A percentile compares a stretch with the other conserved stretches of the same genome.
Conservation (phyloP, 2,329 filamentous ascomycete genomes). For the Fusarium acutatum region DNA sequence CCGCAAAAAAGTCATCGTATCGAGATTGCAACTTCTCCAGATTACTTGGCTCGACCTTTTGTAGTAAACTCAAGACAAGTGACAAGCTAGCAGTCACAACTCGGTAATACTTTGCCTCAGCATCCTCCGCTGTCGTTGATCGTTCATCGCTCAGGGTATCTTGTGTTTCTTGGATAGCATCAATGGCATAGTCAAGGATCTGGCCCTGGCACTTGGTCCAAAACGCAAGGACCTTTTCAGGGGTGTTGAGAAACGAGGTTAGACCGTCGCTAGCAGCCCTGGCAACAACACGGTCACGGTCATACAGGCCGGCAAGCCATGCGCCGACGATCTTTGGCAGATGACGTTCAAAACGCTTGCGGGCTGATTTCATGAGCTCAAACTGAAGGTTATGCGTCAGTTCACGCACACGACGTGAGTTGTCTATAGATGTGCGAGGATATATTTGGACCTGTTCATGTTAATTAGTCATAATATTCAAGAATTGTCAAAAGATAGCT, state of each 20-base stretch:
- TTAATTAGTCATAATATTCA: neutral
- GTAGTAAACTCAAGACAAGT: slow-evolving; percentile 62
- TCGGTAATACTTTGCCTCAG: slow-evolving; percentile 83
- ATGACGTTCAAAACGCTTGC: slow-evolving; percentile 84
- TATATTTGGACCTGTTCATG: slow-evolving; percentile 78
- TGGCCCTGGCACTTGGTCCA: slow-evolving; percentile 83
- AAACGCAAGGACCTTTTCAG: slow-evolving; percentile 80
- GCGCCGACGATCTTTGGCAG: slow-evolving; percentile 81
- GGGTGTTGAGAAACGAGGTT: slow-evolving; percentile 76
- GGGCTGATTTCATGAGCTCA: slow-evolving; percentile 67
- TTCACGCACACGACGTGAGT: slow-evolving; percentile 86
- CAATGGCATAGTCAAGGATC: slow-evolving; percentile 82
- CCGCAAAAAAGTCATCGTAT: slow-evolving; percentile 73
- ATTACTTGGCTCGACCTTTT: slow-evolving; percentile 59
- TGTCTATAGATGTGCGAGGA: slow-evolving; percentile 89
- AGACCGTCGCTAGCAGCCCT: slow-evolving; percentile 82
- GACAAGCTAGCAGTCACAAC: slow-evolving; percentile 69
- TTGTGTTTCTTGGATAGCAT: slow-evolving; percentile 81
- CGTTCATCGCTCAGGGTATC: slow-evolving; percentile 90
- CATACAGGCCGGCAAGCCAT: slow-evolving; percentile 92
- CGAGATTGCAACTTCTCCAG: slow-evolving; percentile 66
- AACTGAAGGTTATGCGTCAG: slow-evolving; percentile 80
- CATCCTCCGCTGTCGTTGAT: slow-evolving; percentile 83
- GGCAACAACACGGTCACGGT: slow-evolving; percentile 80
- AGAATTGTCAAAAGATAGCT: slow-evolving; percentile 3